These are phyloP conservation scores for Cryphonectria radicalis DNA, from an alignment of 2,329 filamentous ascomycete genomes.

Conservation along the genomic window DNA sequence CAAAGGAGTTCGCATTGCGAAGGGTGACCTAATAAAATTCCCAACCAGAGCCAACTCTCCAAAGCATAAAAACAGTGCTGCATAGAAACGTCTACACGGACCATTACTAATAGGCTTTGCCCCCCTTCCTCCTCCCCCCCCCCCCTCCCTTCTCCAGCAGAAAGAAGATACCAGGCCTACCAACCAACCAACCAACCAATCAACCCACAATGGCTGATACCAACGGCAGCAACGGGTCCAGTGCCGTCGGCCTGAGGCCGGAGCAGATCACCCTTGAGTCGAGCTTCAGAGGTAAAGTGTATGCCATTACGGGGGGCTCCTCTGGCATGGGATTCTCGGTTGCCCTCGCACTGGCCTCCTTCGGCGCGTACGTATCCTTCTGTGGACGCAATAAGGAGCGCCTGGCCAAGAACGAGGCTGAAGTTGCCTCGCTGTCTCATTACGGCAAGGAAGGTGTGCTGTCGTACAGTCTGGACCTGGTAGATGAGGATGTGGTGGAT, in stretches of 20 bases:
- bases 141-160: background rate
- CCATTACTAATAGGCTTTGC: background rate
- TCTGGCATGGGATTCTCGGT: constrained; percentile 5
- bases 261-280: constrained; percentile 1
- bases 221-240: background rate
- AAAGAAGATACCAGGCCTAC: background rate
- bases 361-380: background rate
- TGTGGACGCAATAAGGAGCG: constrained; percentile 5
- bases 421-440: background rate
- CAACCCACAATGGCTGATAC: background rate
- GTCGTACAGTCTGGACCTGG: constrained; percentile 3
- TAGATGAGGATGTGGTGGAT: constrained; percentile 3
- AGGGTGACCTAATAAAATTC: background rate
- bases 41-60: background rate
- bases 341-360: constrained; percentile 1
- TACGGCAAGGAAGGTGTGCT: background rate
- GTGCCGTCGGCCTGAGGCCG: background rate
- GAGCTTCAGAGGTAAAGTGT: background rate
- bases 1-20: background rate
- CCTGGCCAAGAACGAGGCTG: background rate
- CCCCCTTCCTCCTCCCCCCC: no score
- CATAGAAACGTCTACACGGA: background rate
- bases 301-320: constrained; percentile 2
- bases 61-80: background rate
- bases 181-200: background rate